These are phyloP conservation scores for Acorus gramineus DNA, from an alignment of 106 monocot species.

Conservation along the genomic window DNA sequence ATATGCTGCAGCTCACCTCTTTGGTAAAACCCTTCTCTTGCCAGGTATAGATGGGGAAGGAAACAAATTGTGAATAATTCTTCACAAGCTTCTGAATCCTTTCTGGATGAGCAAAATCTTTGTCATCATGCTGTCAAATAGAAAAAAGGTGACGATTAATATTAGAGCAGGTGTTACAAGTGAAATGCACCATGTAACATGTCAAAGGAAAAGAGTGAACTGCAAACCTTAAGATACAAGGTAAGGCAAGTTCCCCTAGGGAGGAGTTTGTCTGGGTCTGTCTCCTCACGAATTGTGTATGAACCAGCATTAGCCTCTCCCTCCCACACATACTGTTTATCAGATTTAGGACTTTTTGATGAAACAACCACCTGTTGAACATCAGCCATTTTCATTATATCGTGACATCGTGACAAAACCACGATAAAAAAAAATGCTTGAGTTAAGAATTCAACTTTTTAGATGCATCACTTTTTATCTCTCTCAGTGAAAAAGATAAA, in stretches of 20 bases:
- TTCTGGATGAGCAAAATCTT: slow-evolving; percentile 91
- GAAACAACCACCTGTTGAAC: slow-evolving; percentile 68
- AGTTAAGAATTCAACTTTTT: neutral
- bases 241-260: slow-evolving; percentile 88
- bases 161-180: neutral
- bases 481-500: neutral
- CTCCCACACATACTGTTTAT: slow-evolving; percentile 97
- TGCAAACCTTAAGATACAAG: slow-evolving; percentile 74
- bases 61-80: slow-evolving; percentile 99
- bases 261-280: slow-evolving; percentile 59
- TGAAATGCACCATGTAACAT: neutral
- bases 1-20: slow-evolving; percentile 37
- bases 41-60: slow-evolving; percentile 95
- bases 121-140: slow-evolving; percentile 63
- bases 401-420: neutral
- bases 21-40: slow-evolving; percentile 95
- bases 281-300: slow-evolving; percentile 81
- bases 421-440: neutral
- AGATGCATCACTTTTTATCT: neutral
- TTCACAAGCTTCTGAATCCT: slow-evolving; percentile 90
- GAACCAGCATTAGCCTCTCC: slow-evolving; percentile 75
- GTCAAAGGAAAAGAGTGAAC: neutral
- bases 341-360: slow-evolving; percentile 89
- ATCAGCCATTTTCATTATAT: neutral
- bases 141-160: slow-evolving; percentile 1